A percentile compares a stretch with the other conserved stretches of the same genome.
Conservation (phyloP, 2,329 filamentous ascomycete genomes). For the Ceratocystis cubensis region DNA sequence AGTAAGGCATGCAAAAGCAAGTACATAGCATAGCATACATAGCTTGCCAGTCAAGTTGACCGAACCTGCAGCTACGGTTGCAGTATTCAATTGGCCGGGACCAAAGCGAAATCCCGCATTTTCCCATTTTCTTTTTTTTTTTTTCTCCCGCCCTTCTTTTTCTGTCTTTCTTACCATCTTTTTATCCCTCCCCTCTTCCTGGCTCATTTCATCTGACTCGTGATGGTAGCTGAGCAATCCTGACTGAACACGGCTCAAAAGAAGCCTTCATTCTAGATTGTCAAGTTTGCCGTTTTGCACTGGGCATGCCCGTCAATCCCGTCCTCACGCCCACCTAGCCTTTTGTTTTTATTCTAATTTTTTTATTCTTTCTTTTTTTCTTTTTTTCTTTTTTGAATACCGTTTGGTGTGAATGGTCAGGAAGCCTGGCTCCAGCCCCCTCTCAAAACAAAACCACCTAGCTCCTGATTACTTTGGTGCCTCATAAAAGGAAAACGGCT, state of each 20-base stretch:
- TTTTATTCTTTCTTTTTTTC: background rate
- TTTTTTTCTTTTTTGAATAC: background rate
- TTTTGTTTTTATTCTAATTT: background rate
- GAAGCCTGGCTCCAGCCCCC: background rate
- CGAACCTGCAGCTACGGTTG: background rate
- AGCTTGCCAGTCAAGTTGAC: background rate
- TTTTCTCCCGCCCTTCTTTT: background rate
- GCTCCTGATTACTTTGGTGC: background rate
- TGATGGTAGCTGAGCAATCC: constrained; percentile 1
- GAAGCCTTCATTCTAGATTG: constrained; percentile 2
- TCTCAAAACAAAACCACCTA: background rate
- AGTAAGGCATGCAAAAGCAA: background rate
- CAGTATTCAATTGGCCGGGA: constrained; percentile 3
- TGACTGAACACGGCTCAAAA: background rate
- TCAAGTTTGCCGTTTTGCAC: background rate
- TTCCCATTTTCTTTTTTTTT: background rate
- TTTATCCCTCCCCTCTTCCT: constrained; percentile 8
- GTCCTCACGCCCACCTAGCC: background rate
- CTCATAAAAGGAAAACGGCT: background rate
- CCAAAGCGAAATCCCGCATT: constrained; percentile 1
- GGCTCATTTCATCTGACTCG: constrained; percentile 5
- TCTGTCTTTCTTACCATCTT: constrained; percentile 1
- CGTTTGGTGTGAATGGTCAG: background rate
- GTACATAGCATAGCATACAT: background rate
- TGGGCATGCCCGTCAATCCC: background rate